Base-by-base conservation (phyloP, 2,329 filamentous ascomycete genomes). In the Xenosphaeropsis pyriputrescens region DNA sequence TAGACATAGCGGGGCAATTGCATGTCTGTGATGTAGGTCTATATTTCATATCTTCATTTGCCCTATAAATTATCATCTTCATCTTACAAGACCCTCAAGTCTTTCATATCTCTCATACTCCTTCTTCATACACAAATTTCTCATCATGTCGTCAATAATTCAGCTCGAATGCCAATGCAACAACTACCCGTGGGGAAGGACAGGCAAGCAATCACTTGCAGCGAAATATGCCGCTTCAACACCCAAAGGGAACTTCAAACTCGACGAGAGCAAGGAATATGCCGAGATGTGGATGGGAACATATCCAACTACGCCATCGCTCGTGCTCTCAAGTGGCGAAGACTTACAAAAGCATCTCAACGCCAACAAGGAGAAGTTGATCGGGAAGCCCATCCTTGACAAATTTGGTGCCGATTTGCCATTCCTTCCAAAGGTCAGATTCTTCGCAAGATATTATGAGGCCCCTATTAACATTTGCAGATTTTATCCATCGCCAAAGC, bases 201-300 rank as follows among this genome's bases (percentile, higher is more conserved):
- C 70, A 47, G 80, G 80, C 18, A 66, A 63, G 12, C 55, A 77
- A 2, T 85, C 79, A 0, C 56, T 84, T 11, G 75, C 77, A 11
- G 81, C 77, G 1, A 65, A 64, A 32, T 59, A 84, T 8, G 82
- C 76, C 48, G 65, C 69, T 9, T 70, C 78, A 46, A 81, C 78
- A 0, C 74, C 75, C 0, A 72, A 73, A 11, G 68, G 64, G 5
- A 63, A 65, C 29, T 80, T 80, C 58, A 64, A 70, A 42, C 68
- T 85, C 35, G 66, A 85, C 16, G 70, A 82, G 39, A 62, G 67
- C 40, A 66, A 74, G 47, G 57, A 63, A 6, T 86, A 86, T 50
- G 68, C 72, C 1, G 74, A 79, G 58, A 74, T 79, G 67, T 85
- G 80, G 80, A 80, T 85, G 63, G 80, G 79, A 4, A 84, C 81